Percentiles rank a stretch among this genome's conserved stretches.
phyloP scores from a whole-genome alignment of 2,329 filamentous ascomycete genomes.

The Apiospora phragmitis region DNA sequence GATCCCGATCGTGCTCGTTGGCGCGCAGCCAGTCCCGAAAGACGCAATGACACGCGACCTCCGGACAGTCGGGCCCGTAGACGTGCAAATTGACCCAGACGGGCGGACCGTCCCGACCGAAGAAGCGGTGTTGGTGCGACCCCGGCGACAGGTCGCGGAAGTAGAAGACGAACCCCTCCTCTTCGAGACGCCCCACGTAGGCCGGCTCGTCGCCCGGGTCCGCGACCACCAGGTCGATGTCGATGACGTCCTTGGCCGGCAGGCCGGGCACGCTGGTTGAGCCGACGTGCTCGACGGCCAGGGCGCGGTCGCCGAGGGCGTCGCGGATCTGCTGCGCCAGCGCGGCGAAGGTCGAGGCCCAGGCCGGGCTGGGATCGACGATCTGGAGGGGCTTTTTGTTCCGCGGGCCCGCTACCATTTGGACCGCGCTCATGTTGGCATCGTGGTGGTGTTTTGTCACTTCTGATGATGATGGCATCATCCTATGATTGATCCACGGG shows the following conservation, averaged over 20 bases:
- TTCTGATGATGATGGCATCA: neutral
- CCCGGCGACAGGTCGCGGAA: constrained; percentile 45
- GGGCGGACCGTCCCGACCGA: constrained; percentile 41
- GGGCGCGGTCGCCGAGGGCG: constrained; percentile 35
- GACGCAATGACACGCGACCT: constrained; percentile 43
- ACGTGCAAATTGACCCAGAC: constrained; percentile 52
- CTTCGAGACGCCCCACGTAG: constrained; percentile 45
- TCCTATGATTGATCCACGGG: neutral
- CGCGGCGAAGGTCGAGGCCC: constrained; percentile 11
- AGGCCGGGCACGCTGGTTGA: constrained; percentile 51
- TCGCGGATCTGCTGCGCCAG: constrained; percentile 26
- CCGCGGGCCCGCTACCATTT: neutral
- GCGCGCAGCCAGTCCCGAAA: constrained; percentile 46
- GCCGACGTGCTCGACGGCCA: constrained; percentile 46
- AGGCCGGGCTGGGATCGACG: constrained; percentile 12
- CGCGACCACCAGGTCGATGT: constrained; percentile 49
- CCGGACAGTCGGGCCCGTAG: constrained; percentile 43
- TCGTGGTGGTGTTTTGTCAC: neutral
- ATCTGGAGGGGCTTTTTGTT: constrained; percentile 4
- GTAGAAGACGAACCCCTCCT: constrained; percentile 45
- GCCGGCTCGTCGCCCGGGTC: constrained; percentile 40
- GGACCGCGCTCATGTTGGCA: neutral
- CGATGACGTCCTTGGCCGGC: constrained; percentile 52
- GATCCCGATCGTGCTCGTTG: constrained; percentile 36
- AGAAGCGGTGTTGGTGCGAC: constrained; percentile 45